A percentile compares a stretch with the other conserved stretches of the same genome.
Conservation (phyloP, 768 basidiomycete species). For the Pluteus cervinus region DNA sequence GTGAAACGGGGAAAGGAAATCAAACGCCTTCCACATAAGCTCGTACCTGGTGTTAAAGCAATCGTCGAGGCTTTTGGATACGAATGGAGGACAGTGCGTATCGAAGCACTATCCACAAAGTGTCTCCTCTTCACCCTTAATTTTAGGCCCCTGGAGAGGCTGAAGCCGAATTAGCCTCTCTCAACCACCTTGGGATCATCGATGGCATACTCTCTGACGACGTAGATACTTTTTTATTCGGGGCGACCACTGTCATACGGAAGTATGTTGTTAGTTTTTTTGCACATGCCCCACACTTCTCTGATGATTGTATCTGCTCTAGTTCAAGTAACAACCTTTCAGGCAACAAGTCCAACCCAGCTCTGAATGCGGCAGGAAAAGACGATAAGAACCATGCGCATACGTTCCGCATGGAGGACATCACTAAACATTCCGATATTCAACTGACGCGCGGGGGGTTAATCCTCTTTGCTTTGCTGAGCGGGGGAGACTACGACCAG, state of each 20-base stretch:
- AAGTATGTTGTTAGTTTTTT: constrained; percentile 48
- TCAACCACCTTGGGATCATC: constrained; percentile 76
- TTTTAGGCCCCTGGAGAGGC: constrained; percentile 86
- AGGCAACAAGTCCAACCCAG: constrained; percentile 60
- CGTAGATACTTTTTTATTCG: constrained; percentile 89
- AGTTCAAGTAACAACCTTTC: constrained; percentile 70
- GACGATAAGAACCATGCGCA: constrained; percentile 68
- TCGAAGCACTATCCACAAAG: constrained; percentile 11
- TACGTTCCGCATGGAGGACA: constrained; percentile 35
- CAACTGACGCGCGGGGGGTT: constrained; percentile 63
- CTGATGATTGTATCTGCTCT: constrained; percentile 7
- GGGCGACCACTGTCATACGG: constrained; percentile 75
- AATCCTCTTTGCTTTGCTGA: constrained; percentile 77
- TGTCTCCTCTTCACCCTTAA: constrained; percentile 22
- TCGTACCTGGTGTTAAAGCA: constrained; percentile 70
- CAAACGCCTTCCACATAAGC: constrained; percentile 53
- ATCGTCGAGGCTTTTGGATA: constrained; percentile 79
- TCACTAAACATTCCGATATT: constrained; percentile 33
- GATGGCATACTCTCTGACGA: constrained; percentile 92
- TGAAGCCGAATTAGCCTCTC: constrained; percentile 86
- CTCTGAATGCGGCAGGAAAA: constrained; percentile 59
- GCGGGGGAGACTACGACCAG: constrained; percentile 88
- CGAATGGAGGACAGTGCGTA: constrained; percentile 61
- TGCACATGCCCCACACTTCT: constrained; percentile 4
- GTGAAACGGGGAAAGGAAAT: constrained; percentile 76